Evolutionary conservation across 148 eudicot species (phyloP).

Genomic region (Rhododendron kiyosumense): DNA sequence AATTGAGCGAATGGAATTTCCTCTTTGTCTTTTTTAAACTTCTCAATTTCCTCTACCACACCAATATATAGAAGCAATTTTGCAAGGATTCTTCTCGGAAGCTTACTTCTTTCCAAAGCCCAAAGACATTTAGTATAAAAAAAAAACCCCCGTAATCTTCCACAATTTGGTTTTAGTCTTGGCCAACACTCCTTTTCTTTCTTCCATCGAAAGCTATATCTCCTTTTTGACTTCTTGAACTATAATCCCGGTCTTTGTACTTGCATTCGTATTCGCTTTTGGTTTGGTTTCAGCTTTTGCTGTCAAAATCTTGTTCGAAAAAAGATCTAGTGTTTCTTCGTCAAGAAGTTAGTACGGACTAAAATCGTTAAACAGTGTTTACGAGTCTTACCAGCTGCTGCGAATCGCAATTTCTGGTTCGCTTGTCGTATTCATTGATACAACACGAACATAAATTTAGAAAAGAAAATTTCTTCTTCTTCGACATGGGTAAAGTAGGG

Average conservation of each 20-base stretch:
- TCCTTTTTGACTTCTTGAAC: neutral
- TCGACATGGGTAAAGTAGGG: conserved; percentile 24
- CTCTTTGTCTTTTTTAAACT: neutral
- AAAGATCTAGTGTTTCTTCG: neutral
- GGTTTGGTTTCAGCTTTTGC: neutral
- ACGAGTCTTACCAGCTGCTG: neutral
- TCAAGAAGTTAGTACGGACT: neutral
- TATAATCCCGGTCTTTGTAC: neutral
- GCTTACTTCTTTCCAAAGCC: neutral
- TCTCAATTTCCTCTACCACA: neutral
- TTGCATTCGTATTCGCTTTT: neutral
- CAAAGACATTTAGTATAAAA: neutral
- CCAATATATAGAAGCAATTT: neutral
- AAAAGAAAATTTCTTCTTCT: neutral
- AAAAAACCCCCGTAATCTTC: neutral
- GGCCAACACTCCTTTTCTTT: neutral
- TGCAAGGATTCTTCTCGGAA: neutral
- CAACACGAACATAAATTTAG: neutral
- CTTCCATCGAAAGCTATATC: neutral
- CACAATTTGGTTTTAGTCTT: neutral
- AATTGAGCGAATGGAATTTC: neutral
- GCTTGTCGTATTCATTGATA: too few relatives aligned
- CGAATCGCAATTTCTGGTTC: too few relatives aligned
- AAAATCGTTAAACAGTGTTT: too few relatives aligned
- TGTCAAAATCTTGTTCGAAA: too few relatives aligned